Conservation (phyloP, 2,329 filamentous ascomycete genomes). For the Diaporthe sp. region DNA sequence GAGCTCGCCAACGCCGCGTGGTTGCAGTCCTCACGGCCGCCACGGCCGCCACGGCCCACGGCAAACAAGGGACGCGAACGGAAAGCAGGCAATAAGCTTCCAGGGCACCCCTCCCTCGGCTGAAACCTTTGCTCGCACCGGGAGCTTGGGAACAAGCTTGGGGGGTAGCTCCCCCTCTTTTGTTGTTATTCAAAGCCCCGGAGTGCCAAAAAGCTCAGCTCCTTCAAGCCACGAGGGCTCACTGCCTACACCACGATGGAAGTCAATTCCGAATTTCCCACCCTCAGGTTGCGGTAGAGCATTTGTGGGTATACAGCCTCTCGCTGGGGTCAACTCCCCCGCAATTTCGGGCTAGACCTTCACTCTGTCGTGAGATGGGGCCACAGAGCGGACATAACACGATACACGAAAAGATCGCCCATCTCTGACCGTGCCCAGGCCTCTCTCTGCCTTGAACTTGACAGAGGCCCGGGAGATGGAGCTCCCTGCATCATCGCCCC, state of each 20-base stretch:
- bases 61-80: conserved; percentile 7
- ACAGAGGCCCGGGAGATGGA: conserved; percentile 22
- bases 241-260: neutral
- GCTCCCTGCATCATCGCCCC: conserved; percentile 10
- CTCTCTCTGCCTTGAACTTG: neutral
- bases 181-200: conserved; percentile 8
- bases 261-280: neutral
- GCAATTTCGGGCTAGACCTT: conserved; percentile 16
- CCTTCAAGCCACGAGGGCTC: conserved; percentile 9
- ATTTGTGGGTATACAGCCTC: conserved; percentile 13
- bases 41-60: conserved; percentile 22
- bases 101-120: conserved; percentile 30
- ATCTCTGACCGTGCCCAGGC: conserved; percentile 1
- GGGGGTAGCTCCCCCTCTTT: conserved; percentile 15
- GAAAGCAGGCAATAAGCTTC: neutral
- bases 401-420: conserved; percentile 31
- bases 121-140: conserved; percentile 31
- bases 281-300: neutral
- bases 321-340: conserved; percentile 17
- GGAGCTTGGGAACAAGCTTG: conserved; percentile 22
- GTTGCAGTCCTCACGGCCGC: conserved; percentile 28
- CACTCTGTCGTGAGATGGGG: conserved; percentile 18
- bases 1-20: conserved; percentile 28
- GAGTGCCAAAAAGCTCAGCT: conserved; percentile 9
- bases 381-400: conserved; percentile 12